A percentile compares a stretch with the other conserved stretches of the same genome.
These are phyloP conservation scores for Arachis stenosperma DNA, from an alignment of 306 rosid species.

Conservation along the genomic window DNA sequence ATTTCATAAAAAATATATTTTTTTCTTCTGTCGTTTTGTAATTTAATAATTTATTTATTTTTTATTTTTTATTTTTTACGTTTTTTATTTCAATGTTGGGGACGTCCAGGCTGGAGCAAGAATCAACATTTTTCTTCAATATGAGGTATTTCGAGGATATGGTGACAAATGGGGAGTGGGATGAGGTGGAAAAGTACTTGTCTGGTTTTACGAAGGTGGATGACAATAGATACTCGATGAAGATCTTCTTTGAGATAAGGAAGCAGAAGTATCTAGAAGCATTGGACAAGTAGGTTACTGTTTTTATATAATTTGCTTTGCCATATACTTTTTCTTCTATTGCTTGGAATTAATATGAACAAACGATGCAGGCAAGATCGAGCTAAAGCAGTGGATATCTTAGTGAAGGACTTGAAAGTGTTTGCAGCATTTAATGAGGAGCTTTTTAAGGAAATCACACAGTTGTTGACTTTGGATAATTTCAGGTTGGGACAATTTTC, in stretches of 20 bases:
- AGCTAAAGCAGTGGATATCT: conserved; percentile 89
- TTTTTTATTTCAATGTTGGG: conserved; percentile 33
- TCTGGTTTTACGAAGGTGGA: conserved; percentile 99
- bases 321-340: conserved; percentile 6
- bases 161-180: conserved; percentile 99
- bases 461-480: conserved; percentile 89
- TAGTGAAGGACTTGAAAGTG: conserved; percentile 97
- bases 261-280: conserved; percentile 99
- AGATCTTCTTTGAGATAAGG: conserved; percentile 96
- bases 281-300: conserved; percentile 78
- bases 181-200: conserved; percentile 95
- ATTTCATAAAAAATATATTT: background rate
- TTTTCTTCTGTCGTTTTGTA: background rate
- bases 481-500: conserved; percentile 70
- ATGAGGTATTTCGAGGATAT: conserved; percentile 97
- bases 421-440: conserved; percentile 96
- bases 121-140: conserved; percentile 94
- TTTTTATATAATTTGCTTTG: conserved; percentile 26
- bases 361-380: conserved; percentile 82
- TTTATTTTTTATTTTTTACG: background rate
- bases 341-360: conserved; percentile 29
- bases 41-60: background rate
- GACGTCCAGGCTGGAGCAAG: conserved; percentile 94
- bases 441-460: conserved; percentile 97
- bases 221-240: conserved; percentile 98